Evolutionary conservation across 768 basidiomycete genomes (phyloP).

Genomic region (Pleurotus platypus): DNA sequence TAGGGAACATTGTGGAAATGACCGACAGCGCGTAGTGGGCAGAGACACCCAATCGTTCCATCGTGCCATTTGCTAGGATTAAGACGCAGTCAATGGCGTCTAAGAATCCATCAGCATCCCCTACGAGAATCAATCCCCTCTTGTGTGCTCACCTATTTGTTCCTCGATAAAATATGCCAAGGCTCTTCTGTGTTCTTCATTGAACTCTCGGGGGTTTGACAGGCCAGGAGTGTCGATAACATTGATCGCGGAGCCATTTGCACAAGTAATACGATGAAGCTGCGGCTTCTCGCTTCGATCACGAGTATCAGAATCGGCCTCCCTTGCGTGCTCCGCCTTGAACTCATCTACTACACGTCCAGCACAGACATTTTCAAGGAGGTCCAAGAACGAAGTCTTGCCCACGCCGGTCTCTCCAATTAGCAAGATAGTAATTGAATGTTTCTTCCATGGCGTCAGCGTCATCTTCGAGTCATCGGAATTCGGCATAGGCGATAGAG

Average conservation of each 20-base stretch:
- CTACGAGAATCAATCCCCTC: neutral
- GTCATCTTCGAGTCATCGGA: constrained; percentile 6
- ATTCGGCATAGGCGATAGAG: too few species aligned
- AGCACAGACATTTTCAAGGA: constrained; percentile 14
- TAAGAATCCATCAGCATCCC: neutral
- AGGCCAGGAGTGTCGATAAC: constrained; percentile 27
- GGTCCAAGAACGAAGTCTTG: constrained; percentile 13
- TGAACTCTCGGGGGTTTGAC: constrained; percentile 17
- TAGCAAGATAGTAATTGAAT: constrained; percentile 6
- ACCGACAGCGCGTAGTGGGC: constrained; percentile 21
- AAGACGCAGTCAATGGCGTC: constrained; percentile 20
- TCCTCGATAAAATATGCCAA: constrained; percentile 19
- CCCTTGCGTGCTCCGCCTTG: neutral
- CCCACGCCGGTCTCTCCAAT: constrained; percentile 17
- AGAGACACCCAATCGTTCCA: constrained; percentile 14
- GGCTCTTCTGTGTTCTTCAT: constrained; percentile 14
- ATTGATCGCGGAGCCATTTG: constrained; percentile 11
- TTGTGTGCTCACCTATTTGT: constrained; percentile 4
- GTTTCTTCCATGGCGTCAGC: constrained; percentile 8
- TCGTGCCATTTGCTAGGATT: constrained; percentile 22
- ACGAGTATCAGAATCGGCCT: constrained; percentile 7
- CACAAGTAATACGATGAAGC: constrained; percentile 9
- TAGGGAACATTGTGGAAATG: constrained; percentile 21
- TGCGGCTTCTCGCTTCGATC: constrained; percentile 10
- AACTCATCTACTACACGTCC: constrained; percentile 10